Evolutionary conservation across 2,329 filamentous ascomycete species (phyloP).

Genomic region (Alternaria incomplexa): DNA sequence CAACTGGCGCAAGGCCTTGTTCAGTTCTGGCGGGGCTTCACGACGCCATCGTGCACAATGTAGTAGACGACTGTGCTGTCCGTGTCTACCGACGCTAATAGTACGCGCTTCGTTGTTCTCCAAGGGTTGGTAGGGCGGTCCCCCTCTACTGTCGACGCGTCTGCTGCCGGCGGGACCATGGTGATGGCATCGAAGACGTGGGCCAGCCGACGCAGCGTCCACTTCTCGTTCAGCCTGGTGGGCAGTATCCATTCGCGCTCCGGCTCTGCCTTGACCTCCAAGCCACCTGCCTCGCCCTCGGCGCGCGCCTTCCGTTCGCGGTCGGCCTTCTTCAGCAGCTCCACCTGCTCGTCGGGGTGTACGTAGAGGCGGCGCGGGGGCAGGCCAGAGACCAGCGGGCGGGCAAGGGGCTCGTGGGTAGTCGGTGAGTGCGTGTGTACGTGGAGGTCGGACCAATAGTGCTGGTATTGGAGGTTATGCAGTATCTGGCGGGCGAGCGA

Average conservation of each 20-base stretch:
- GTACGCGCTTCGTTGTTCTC: slow-evolving; percentile 66
- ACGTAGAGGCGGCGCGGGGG: slow-evolving; percentile 76
- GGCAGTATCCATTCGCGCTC: slow-evolving; percentile 77
- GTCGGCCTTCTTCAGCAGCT: slow-evolving; percentile 66
- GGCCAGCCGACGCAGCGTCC: slow-evolving; percentile 70
- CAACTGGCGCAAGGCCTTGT: not conserved
- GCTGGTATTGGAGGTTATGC: slow-evolving; percentile 76
- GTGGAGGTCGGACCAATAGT: slow-evolving; percentile 72
- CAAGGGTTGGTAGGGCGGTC: slow-evolving; percentile 44
- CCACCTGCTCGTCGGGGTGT: slow-evolving; percentile 83
- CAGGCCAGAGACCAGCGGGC: slow-evolving; percentile 73
- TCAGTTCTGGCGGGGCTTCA: slow-evolving; percentile 83
- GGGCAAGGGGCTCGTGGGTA: slow-evolving; percentile 53
- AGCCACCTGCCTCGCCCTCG: slow-evolving; percentile 45
- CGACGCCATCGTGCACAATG: slow-evolving; percentile 82
- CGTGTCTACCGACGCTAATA: slow-evolving; percentile 77
- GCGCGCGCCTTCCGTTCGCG: slow-evolving; percentile 52
- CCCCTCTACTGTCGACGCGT: slow-evolving; percentile 16
- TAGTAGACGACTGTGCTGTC: slow-evolving; percentile 88
- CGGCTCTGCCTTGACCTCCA: slow-evolving; percentile 51
- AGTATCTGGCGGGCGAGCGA: slow-evolving; percentile 67
- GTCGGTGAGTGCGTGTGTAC: slow-evolving; percentile 58
- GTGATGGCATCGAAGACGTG: slow-evolving; percentile 68
- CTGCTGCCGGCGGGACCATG: slow-evolving; percentile 50
- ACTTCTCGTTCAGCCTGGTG: slow-evolving; percentile 74